phyloP scores from a whole-genome alignment of 805 yeast species.

The baker's yeast (Saccharomyces cerevisiae) region DNA sequence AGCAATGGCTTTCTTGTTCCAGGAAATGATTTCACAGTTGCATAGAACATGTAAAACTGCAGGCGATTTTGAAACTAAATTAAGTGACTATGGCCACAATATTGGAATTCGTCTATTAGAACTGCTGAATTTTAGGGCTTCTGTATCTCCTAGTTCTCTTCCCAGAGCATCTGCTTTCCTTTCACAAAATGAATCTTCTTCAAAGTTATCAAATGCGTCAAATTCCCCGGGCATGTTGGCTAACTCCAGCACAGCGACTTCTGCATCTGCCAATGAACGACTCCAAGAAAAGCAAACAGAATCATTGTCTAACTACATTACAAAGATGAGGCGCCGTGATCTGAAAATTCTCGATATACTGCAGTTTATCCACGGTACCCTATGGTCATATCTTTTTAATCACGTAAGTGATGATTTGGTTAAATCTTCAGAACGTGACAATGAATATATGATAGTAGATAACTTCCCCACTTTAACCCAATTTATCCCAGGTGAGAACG shows the following conservation, averaged over 20 bases:
- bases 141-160: conserved; percentile 16
- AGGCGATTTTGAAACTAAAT: conserved; percentile 50
- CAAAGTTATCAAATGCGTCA: conserved; percentile 1
- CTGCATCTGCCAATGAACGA: conserved; percentile 3
- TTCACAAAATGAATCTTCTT: conserved; percentile 2
- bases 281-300: conserved; percentile 10
- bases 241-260: not conserved
- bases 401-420: conserved; percentile 69
- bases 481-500: conserved; percentile 61
- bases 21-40: conserved; percentile 61
- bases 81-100: conserved; percentile 67
- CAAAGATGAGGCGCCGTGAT: conserved; percentile 41
- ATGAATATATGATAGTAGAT: conserved; percentile 75
- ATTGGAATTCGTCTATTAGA: conserved; percentile 69
- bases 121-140: conserved; percentile 33
- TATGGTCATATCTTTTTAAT: conserved; percentile 76
- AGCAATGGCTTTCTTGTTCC: conserved; percentile 60
- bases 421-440: conserved; percentile 57
- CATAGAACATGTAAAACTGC: conserved; percentile 54
- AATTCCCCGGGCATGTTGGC: not conserved
- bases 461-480: conserved; percentile 59
- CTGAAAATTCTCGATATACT: conserved; percentile 56
- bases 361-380: conserved; percentile 62
- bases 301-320: conserved; percentile 18
- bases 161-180: conserved; percentile 15